Evolutionary conservation across 176 grass and related monocot genomes (phyloP), one percentile per base, ranked within the genome.

Genomic region (Dendrocalamus sinicus): DNA sequence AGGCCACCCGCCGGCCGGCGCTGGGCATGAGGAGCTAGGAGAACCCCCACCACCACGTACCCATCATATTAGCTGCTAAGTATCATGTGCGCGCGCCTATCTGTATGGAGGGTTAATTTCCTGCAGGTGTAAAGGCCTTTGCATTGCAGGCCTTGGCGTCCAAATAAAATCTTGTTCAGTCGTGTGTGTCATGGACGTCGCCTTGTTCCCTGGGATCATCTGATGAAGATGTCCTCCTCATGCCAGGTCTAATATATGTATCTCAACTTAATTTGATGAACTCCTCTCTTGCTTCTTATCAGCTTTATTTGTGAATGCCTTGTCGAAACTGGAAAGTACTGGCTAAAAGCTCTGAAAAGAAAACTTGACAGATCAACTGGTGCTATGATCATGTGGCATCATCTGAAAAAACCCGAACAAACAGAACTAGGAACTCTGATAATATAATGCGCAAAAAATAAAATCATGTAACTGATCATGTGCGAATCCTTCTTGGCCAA

Each of bases 161-260:
- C 82, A 91, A 87, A 91, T 87, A 87, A 90, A 57, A 80, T 16
- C 58, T 24, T 67, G 68, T 72, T 41, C 75, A 39, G 12, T 30
- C 7, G 30, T 72, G 64, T 3, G 46, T 55, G 77, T 19, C 30
- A 7, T 54, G 15, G 47, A 2, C 16, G 14, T 46, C 9, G 61
- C 43, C 26, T 52, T 59, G 28, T 19, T 70, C 19, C 67, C 60
- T 61, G 26, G 48, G 46, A 75, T 75, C 48, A 12, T 24, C 41
- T 77, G 24, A 24, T 9, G 62, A 59, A 68, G 23, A 30, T 53
- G 26, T 76, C 16, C 51, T 58, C 72, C 83, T 86, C 78, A 32
- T 73, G 57, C 55, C 83, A 37, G 63, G 24, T 53, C 64, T 82
- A 82, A 82, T 82, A 90, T 86, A 86, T 59, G 24, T 86, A 35